A percentile compares a stretch with the other conserved stretches of the same genome.
phyloP scores from a whole-genome alignment of 2,329 filamentous ascomycete genomes.

The Dothidotthia symphoricarpi region DNA sequence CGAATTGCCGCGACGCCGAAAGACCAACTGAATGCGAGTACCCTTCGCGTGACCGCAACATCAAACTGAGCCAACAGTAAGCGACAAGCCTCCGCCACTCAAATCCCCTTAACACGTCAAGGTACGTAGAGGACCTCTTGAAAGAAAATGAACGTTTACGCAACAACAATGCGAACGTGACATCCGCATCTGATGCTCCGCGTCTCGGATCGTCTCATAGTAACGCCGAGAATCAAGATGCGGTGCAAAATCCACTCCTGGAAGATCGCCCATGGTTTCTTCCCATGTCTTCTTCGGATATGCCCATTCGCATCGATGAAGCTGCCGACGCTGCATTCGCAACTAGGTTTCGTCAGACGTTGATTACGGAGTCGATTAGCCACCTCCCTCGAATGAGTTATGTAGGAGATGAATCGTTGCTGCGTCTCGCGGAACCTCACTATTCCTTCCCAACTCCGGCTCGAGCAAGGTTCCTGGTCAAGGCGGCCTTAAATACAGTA shows the following conservation, averaged over 20 bases:
- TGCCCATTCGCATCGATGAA: constrained; percentile 41
- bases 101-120: constrained; percentile 3
- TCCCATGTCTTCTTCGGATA: constrained; percentile 28
- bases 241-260: constrained; percentile 36
- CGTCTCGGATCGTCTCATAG: neutral
- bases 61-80: constrained; percentile 31
- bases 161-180: constrained; percentile 4
- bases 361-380: constrained; percentile 19
- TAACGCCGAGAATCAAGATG: constrained; percentile 19
- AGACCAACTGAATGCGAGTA: constrained; percentile 21
- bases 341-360: constrained; percentile 37
- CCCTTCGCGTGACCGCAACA: constrained; percentile 29
- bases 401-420: constrained; percentile 32
- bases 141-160: constrained; percentile 33
- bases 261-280: constrained; percentile 42
- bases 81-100: constrained; percentile 1
- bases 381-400: constrained; percentile 40
- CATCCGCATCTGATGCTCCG: neutral
- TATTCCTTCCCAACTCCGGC: constrained; percentile 44
- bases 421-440: constrained; percentile 36
- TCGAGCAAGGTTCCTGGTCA: constrained; percentile 41
- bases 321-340: constrained; percentile 42
- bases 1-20: constrained; percentile 24
- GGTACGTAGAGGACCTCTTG: constrained; percentile 30
- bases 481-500: constrained; percentile 45